A percentile compares a stretch with the other conserved stretches of the same genome.
Conservation (phyloP, 2,329 filamentous ascomycete genomes). For the Aspergillus sp. region DNA sequence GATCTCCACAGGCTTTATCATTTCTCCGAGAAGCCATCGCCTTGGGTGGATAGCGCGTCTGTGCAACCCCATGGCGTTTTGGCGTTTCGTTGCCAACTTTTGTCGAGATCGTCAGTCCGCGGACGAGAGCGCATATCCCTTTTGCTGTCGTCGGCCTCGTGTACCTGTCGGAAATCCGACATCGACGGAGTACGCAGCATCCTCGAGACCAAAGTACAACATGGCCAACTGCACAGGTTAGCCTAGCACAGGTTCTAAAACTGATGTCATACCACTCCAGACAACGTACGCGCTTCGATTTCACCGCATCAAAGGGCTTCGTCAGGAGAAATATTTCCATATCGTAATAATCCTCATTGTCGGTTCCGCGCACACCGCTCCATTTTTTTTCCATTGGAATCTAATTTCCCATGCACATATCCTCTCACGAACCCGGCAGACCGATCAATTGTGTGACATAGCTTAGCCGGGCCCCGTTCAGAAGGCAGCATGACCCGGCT, state of each 20-base stretch:
- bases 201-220: constrained; percentile 10
- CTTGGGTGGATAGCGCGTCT: background rate
- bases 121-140: background rate
- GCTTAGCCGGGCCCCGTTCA: background rate
- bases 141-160: background rate
- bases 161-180: constrained; percentile 1
- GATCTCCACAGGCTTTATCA: constrained; percentile 12
- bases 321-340: constrained; percentile 10
- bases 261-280: constrained; percentile 11
- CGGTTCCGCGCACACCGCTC: constrained; percentile 22
- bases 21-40: constrained; percentile 16
- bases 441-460: constrained; percentile 10
- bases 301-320: constrained; percentile 9
- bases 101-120: background rate
- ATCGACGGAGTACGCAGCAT: background rate
- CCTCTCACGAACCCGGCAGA: constrained; percentile 8
- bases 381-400: background rate
- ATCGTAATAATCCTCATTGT: constrained; percentile 9
- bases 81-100: background rate
- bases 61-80: constrained; percentile 7
- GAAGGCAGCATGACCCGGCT: constrained; percentile 6
- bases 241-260: background rate
- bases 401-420: constrained; percentile 7
- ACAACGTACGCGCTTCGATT: constrained; percentile 6
- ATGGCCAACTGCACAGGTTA: background rate